These are phyloP conservation scores for Agrocybe praecox DNA, from an alignment of 768 basidiomycete species.

Conservation along the genomic window DNA sequence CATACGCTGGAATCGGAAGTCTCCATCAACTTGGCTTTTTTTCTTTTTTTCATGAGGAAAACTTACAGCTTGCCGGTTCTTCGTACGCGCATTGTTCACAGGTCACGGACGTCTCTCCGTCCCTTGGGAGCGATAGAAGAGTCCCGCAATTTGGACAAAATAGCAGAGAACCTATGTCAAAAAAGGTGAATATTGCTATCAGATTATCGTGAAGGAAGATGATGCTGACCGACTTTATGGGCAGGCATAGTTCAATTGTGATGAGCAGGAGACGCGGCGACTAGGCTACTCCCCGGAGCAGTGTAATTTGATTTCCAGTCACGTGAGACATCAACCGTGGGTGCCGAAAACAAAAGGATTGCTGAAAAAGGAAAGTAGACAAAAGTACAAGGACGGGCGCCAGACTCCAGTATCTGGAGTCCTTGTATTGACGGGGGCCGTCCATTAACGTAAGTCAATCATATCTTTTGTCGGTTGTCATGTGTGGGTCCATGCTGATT, in stretches of 20 bases:
- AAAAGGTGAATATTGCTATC: neutral
- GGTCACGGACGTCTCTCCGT: constrained; percentile 68
- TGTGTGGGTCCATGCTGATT: constrained; percentile 34
- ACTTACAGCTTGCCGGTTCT: constrained; percentile 89
- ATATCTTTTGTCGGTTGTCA: constrained; percentile 12
- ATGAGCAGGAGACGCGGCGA: neutral
- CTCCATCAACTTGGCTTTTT: neutral
- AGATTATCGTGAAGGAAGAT: neutral
- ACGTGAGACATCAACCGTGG: constrained; percentile 13
- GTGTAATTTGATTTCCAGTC: neutral
- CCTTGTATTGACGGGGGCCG: constrained; percentile 10
- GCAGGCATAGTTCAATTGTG: constrained; percentile 11
- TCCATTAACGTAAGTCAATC: neutral
- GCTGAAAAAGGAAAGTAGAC: constrained; percentile 12
- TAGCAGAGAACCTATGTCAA: constrained; percentile 73
- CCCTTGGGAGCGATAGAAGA: constrained; percentile 78
- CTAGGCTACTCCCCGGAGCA: neutral
- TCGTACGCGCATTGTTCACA: constrained; percentile 90
- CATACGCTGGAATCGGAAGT: constrained; percentile 65
- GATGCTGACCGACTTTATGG: constrained; percentile 41
- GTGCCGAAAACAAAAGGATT: constrained; percentile 14
- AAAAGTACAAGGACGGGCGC: constrained; percentile 11
- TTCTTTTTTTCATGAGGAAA: neutral
- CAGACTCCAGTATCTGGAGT: neutral
- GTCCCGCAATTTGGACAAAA: constrained; percentile 96